These are phyloP conservation scores for Fusarium sp. DNA, from an alignment of 2,329 filamentous ascomycete species.

Conservation along the genomic window DNA sequence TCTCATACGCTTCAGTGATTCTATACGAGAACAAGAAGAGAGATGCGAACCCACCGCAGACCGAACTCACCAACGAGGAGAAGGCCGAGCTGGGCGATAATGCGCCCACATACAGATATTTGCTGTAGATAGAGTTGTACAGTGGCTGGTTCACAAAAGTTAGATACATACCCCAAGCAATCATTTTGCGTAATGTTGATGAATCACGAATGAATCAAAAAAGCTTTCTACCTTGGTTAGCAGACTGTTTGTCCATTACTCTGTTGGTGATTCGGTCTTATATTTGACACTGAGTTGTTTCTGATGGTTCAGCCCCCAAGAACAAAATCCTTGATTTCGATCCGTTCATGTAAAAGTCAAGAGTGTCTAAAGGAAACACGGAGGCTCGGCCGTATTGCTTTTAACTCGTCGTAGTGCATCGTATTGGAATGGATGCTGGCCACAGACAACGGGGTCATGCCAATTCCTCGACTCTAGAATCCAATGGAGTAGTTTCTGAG, in stretches of 20 bases:
- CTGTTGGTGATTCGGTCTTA: background rate
- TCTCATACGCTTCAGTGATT: conserved; percentile 69
- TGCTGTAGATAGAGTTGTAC: conserved; percentile 53
- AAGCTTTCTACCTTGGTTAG: background rate
- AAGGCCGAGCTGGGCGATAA: conserved; percentile 70
- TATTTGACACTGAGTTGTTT: background rate
- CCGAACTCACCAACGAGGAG: conserved; percentile 67
- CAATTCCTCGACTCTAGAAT: background rate
- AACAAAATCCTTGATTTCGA: background rate
- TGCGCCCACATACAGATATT: conserved; percentile 69
- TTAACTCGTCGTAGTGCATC: background rate
- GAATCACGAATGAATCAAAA: conserved; percentile 18
- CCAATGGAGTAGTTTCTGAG: background rate
- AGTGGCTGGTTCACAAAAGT: background rate
- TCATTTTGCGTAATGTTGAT: conserved; percentile 5
- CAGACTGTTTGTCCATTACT: background rate
- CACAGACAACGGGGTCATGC: background rate
- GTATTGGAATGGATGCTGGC: background rate
- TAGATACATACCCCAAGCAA: background rate
- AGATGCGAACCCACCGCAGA: conserved; percentile 56
- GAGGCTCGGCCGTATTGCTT: background rate
- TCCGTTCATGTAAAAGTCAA: background rate
- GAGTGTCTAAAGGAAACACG: background rate
- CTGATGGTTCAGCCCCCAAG: background rate
- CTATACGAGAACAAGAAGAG: conserved; percentile 69